Conservation (phyloP, 2,329 filamentous ascomycete genomes). For the Byssothecium circinans region DNA sequence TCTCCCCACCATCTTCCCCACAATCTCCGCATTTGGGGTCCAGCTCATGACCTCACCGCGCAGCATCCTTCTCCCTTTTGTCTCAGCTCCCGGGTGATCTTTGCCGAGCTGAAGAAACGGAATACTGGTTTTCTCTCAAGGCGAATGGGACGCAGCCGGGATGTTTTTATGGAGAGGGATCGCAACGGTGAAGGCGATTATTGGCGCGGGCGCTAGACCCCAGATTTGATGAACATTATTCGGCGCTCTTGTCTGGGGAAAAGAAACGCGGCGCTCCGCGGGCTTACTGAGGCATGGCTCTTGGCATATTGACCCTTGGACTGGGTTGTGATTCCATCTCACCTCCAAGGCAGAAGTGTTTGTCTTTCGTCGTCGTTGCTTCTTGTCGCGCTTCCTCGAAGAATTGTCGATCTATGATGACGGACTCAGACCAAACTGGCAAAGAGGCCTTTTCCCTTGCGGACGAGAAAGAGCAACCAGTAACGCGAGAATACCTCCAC, state of each 20-base stretch:
- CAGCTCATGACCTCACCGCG: neutral
- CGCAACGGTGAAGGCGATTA: too few relatives aligned
- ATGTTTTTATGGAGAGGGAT: too few relatives aligned
- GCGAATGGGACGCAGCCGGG: too few relatives aligned
- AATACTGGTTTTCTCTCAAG: too few relatives aligned
- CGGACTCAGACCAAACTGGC: neutral
- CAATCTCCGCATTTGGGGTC: neutral
- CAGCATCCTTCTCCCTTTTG: neutral
- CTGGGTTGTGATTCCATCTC: neutral
- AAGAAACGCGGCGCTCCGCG: neutral
- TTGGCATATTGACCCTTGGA: too few relatives aligned
- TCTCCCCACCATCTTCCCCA: neutral
- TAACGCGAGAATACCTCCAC: conserved; percentile 21
- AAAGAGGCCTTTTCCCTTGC: conserved; percentile 4
- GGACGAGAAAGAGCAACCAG: conserved; percentile 17
- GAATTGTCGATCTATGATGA: neutral
- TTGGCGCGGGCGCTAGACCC: conserved; percentile 6
- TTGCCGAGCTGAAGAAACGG: neutral
- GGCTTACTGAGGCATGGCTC: too few relatives aligned
- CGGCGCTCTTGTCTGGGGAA: neutral
- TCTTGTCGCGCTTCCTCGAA: neutral
- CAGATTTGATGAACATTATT: neutral
- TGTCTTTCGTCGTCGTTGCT: neutral
- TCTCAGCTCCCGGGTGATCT: neutral
- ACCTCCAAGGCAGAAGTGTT: neutral